Evolutionary conservation across 192 early-diverging fungal species (phyloP), one percentile per base, ranked within the genome.

Genomic region (Phlyctochytrium planicorne): DNA sequence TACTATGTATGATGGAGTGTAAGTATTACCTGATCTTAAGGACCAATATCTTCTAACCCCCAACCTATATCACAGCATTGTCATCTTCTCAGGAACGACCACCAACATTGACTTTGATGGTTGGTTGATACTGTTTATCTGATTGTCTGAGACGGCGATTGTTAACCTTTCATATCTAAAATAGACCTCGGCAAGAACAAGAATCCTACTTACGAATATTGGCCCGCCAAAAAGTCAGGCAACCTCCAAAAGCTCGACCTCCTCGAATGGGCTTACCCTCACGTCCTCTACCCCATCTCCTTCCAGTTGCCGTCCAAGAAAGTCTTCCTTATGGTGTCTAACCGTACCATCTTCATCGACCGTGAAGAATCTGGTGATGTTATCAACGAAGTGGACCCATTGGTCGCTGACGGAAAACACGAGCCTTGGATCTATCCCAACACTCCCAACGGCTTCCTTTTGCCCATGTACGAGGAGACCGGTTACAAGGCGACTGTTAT

Each of bases 171-270:
- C n/a, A n/a, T n/a, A n/a, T n/a, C n/a, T n/a, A n/a, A n/a, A n/a
- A n/a, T n/a, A 52, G 53, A 75, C 1, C 4, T 29, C 16, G 34
- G 53, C 53, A 62, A 69, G 40, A 35, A 69, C 35, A 70, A 76
- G 52, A 76, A 76, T 57, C 76, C 76, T 12, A 77, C 76, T 27
- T 77, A 77, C 65, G 76, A 77, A 65, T 77, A 75, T 60, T 76
- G 55, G 24, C 76, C 76, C 10, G 10, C 40, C 20, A 47, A 47
- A 20, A 20, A 6, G 40, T 14, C 6, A 20, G 20, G 20, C 40
- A 47, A 47, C 20, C 40, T 47, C 20, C 40, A 20, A 6, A 47
- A 6, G 40, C 40, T 47, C 10, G 40, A 47, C 10, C 6, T 47
- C 20, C 40, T 47, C 20, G 40, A 47, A 47, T 68, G 73, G 63